Percentiles rank a stretch among this genome's conserved stretches.
Conservation (phyloP, 2,329 filamentous ascomycete genomes). For the Calycina marina region DNA sequence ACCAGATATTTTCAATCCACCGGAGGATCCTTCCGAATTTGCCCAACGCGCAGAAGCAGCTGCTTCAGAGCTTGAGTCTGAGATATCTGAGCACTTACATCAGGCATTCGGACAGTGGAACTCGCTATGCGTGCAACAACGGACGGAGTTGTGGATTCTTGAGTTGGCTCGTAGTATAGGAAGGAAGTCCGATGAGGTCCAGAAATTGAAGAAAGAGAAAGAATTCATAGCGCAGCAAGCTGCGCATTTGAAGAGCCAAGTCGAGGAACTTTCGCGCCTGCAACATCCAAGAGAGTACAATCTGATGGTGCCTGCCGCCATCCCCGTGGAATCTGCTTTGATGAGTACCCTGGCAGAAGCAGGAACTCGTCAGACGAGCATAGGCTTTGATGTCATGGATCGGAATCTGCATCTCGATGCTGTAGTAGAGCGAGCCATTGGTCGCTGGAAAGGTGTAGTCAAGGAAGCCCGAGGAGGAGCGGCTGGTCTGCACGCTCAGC, state of each 20-base stretch:
- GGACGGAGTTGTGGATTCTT: constrained; percentile 44
- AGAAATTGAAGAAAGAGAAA: constrained; percentile 33
- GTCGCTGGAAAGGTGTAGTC: constrained; percentile 47
- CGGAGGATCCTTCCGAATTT: constrained; percentile 25
- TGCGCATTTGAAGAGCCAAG: constrained; percentile 38
- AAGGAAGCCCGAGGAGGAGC: constrained; percentile 29
- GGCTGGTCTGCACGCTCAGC: constrained; percentile 34
- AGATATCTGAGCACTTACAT: constrained; percentile 61
- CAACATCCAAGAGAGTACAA: constrained; percentile 47
- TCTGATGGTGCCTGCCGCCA: constrained; percentile 34
- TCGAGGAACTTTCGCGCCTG: constrained; percentile 41
- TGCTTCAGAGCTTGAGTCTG: constrained; percentile 41
- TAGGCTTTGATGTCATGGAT: constrained; percentile 36
- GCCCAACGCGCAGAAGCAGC: constrained; percentile 22
- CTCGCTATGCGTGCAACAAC: constrained; percentile 38
- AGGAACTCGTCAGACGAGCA: constrained; percentile 25
- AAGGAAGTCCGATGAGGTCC: constrained; percentile 37
- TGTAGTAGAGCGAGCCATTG: constrained; percentile 38
- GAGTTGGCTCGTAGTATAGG: constrained; percentile 47
- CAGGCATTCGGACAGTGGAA: constrained; percentile 68
- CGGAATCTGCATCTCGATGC: constrained; percentile 36
- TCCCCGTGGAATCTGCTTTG: constrained; percentile 35
- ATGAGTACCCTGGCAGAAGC: constrained; percentile 35
- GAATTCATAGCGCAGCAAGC: constrained; percentile 35
- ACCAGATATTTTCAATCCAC: constrained; percentile 22